Evolutionary conservation across 192 early-diverging fungal species (phyloP).

Genomic region (Jimgerdemannia flammicorona): DNA sequence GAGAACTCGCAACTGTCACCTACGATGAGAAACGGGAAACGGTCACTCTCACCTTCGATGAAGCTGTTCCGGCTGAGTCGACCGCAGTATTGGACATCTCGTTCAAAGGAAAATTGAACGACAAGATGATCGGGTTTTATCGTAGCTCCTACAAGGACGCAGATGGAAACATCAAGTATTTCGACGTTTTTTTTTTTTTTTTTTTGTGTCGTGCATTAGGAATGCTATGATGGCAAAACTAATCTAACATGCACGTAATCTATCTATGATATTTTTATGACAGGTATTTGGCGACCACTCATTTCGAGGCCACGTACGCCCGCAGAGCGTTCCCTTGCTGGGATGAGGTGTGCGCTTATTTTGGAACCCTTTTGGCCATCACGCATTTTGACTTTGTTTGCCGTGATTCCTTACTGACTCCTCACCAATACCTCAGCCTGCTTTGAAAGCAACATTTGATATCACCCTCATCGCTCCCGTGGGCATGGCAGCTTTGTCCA

Average conservation of each 20-base stretch:
- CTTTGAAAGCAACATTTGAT: constrained; percentile 74
- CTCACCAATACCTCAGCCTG: constrained; percentile 53
- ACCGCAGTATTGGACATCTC: constrained; percentile 21
- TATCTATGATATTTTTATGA: background rate
- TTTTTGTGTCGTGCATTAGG: too few species aligned
- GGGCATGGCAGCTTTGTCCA: constrained; percentile 64
- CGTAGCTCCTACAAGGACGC: constrained; percentile 59
- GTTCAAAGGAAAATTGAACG: constrained; percentile 36
- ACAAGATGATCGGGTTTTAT: constrained; percentile 82
- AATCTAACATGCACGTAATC: too few species aligned
- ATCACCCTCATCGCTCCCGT: constrained; percentile 57
- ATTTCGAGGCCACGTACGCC: constrained; percentile 75
- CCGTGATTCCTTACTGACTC: too few species aligned
- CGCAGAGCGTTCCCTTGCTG: constrained; percentile 73
- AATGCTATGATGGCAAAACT: too few species aligned
- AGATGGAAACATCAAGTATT: constrained; percentile 35
- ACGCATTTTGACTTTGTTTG: too few species aligned
- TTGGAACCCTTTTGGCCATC: too few species aligned
- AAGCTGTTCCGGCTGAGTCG: background rate
- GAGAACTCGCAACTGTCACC: constrained; percentile 38
- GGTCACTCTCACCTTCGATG: constrained; percentile 13
- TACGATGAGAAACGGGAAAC: constrained; percentile 41
- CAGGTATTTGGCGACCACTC: constrained; percentile 63
- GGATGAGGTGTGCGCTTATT: constrained; percentile 20
- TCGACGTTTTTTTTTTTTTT: background rate